Evolutionary conservation across 306 rosid genomes (phyloP), one percentile per base, ranked within the genome.

Genomic region (Corylus americana): DNA sequence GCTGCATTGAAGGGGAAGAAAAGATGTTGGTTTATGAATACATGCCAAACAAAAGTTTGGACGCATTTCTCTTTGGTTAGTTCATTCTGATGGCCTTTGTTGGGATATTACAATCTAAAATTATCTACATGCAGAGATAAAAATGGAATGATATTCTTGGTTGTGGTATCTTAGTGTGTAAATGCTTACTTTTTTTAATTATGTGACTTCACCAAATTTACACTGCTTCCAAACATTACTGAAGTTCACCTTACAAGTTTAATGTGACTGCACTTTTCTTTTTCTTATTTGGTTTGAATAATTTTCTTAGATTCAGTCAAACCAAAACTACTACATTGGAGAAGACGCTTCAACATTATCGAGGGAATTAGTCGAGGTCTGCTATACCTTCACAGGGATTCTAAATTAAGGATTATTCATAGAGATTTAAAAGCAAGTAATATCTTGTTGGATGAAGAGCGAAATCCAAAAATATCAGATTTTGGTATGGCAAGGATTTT

Each of bases 1-100:
- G 84, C 22, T 87, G 88, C 14, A 45, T 84, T 22, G 83, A 87
- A 22, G 78, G 83, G 57, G 90, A 85, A 14, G 86, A 87, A 68
- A 85, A 75, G 70, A 82, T 87, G 83, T 39, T 85, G 37, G 67
- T 85, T 25, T 84, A 87, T 75, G 90, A 87, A 78, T 87, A 74
- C 74, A 80, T 87, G 90, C 87, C 88, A 49, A 87, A 87, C 67
- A 87, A 79, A 74, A 84, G 85, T 29, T 48, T 87, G 76, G 88
- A 87, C 35, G 74, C 77, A 25, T 87, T 85, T 73, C 79, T 87
- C n/a, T 85, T 87, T 74, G 88, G 91, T 82, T 61, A 76, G 88
- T 84, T 74, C 71, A 11, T 29, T 4, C 16, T 13, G 18, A 13
- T 62, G n/a, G 3, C 10, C 16, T 62, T 2, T 62, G 3, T 31